Base-by-base conservation (phyloP, 1,139 yeast species). In the Nakaseomyces nivariensis region DNA sequence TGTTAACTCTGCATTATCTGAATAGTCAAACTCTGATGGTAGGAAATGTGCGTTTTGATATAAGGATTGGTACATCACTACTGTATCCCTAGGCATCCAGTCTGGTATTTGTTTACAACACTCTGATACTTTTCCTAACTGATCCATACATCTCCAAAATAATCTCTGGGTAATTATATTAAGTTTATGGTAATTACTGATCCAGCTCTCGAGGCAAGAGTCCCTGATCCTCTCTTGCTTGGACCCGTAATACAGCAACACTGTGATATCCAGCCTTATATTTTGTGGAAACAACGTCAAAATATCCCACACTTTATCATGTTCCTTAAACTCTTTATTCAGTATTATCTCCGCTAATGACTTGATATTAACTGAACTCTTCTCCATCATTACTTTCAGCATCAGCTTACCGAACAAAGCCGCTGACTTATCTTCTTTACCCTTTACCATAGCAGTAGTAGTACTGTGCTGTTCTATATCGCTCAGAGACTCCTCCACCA, bases 141-240 rank as follows among this genome's bases (percentile, higher is more conserved):
- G 54, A 4, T 24, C 50, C 37, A 45, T 37, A 32, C 47, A 56
- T 47, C 63, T 58, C 66, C 67, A 63, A 34, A 59, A 53, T 27
- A 64, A 52, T 49, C 66, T 55, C 47, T 59, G 62, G 6, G 60
- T 55, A 6, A 60, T 51, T 34, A 54, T 52, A 29, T 53, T 55
- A 37, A 63, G 50, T 3, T 41, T 38, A 26, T 49, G 49, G 47
- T 58, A 64, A 29, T 52, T 37, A 5, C 38, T 13, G 8, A 61
- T 44, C 64, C 66, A 62, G 17, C 48, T 43, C 3, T 47, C 31
- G 32, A 47, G 44, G 46, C 49, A 60, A 13, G 46, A 34, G 6
- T 51, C 43, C 36, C 48, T 48, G 17, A 60, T 55, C n/a, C 48
- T 44, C 4, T 45, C 22, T 31, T 54, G 51, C 11, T 53, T 52